These are phyloP conservation scores for Pythium myriotylum DNA, from an alignment of 352 stramenopile genomes.

Conservation along the genomic window DNA sequence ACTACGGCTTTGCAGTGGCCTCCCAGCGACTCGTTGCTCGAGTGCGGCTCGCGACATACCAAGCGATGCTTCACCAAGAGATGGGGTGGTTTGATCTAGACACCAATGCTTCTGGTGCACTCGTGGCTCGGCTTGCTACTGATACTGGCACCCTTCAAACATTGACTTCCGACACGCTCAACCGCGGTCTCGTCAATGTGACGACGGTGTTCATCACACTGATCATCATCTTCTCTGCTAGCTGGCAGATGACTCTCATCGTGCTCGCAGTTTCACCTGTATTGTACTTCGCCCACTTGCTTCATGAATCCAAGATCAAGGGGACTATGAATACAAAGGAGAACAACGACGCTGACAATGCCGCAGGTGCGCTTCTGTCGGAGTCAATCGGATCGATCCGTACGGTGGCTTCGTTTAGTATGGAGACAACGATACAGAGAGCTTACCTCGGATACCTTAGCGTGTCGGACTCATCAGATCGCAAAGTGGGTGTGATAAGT, in stretches of 20 bases:
- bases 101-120: conserved; percentile 53
- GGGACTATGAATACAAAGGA: conserved; percentile 23
- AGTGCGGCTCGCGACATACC: conserved; percentile 34
- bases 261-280: conserved; percentile 35
- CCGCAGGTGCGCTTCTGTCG: conserved; percentile 26
- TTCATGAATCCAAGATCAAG: conserved; percentile 30
- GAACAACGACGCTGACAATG: conserved; percentile 32
- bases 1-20: conserved; percentile 45
- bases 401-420: conserved; percentile 42
- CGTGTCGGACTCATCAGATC: conserved; percentile 25
- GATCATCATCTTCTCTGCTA: conserved; percentile 36
- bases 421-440: conserved; percentile 28
- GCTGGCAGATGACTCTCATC: conserved; percentile 47
- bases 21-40: conserved; percentile 40
- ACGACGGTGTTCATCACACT: conserved; percentile 34
- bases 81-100: conserved; percentile 69
- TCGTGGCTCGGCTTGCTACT: conserved; percentile 53
- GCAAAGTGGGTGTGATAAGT: conserved; percentile 40
- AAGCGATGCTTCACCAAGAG: conserved; percentile 59
- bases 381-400: conserved; percentile 37
- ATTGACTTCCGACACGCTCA: conserved; percentile 41
- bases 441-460: conserved; percentile 29
- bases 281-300: neutral
- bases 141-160: conserved; percentile 60
- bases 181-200: conserved; percentile 36